Percentiles rank a stretch among this genome's conserved stretches.
phyloP scores from a whole-genome alignment of 192 early-diverging fungal genomes.

The Backusella parvicylindrica region DNA sequence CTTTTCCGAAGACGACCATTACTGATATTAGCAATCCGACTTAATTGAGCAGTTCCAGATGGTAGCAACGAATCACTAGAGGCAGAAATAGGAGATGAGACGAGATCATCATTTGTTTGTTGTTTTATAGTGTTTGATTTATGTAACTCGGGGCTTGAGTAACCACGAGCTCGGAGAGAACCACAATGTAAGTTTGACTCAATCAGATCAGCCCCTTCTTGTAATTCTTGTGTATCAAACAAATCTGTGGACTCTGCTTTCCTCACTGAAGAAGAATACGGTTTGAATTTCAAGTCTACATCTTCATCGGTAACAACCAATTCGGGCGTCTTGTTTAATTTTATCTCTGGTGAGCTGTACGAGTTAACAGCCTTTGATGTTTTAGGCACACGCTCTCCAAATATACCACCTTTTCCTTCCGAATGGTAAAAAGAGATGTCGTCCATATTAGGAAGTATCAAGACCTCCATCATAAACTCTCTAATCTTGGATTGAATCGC shows the following conservation, averaged over 20 bases:
- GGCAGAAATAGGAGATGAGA: not conserved
- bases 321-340: not conserved
- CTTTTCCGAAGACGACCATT: not conserved
- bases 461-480: slow-evolving; percentile 70
- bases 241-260: not conserved
- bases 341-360: not conserved
- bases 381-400: slow-evolving; percentile 35
- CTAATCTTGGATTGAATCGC: slow-evolving; percentile 84
- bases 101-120: not conserved
- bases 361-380: not conserved
- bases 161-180: not conserved
- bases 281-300: not conserved
- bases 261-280: not conserved
- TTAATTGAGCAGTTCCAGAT: not conserved
- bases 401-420: slow-evolving; percentile 51
- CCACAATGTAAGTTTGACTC: not conserved
- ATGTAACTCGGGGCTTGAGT: not conserved
- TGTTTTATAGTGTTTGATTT: not conserved
- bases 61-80: not conserved
- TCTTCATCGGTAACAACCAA: not conserved
- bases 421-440: slow-evolving; percentile 75
- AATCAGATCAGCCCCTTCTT: not conserved
- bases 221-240: not conserved
- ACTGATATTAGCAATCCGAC: not conserved
- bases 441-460: slow-evolving; percentile 90